A percentile compares a stretch with the other conserved stretches of the same genome.
Evolutionary conservation across 108 stramenopile genomes (phyloP).

Genomic region (Mayamaea pseudoterrestris): DNA sequence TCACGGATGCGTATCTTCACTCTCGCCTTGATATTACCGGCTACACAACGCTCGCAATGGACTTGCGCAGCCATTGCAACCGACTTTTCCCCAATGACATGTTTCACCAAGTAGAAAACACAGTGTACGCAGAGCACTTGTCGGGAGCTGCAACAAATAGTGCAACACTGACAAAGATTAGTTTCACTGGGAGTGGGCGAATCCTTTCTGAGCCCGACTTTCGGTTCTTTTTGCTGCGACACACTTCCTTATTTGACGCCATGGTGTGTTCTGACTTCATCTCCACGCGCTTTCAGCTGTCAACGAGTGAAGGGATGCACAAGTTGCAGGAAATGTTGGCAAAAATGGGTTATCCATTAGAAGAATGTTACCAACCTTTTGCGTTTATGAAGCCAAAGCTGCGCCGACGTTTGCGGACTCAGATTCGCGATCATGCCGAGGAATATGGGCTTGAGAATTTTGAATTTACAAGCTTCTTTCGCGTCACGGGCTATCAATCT

Average conservation of each 20-base stretch:
- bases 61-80: constrained; percentile 36
- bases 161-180: constrained; percentile 38
- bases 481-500: constrained; percentile 75
- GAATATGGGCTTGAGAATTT: constrained; percentile 72
- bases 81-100: constrained; percentile 54
- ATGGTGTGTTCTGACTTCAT: constrained; percentile 68
- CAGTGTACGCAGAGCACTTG: constrained; percentile 67
- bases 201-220: constrained; percentile 58
- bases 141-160: constrained; percentile 3
- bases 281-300: constrained; percentile 52
- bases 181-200: constrained; percentile 59
- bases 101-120: constrained; percentile 39
- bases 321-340: constrained; percentile 68
- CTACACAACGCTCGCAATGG: constrained; percentile 37
- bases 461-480: constrained; percentile 66
- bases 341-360: constrained; percentile 80
- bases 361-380: constrained; percentile 70
- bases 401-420: constrained; percentile 45
- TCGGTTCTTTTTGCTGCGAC: constrained; percentile 70
- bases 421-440: constrained; percentile 44
- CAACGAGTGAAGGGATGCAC: constrained; percentile 43
- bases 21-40: constrained; percentile 54
- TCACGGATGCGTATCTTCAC: constrained; percentile 69
- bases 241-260: constrained; percentile 64
- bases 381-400: constrained; percentile 63